A percentile compares a stretch with the other conserved stretches of the same genome.
phyloP scores from a whole-genome alignment of 352 stramenopile species.

The Phytophthora pistaciae region DNA sequence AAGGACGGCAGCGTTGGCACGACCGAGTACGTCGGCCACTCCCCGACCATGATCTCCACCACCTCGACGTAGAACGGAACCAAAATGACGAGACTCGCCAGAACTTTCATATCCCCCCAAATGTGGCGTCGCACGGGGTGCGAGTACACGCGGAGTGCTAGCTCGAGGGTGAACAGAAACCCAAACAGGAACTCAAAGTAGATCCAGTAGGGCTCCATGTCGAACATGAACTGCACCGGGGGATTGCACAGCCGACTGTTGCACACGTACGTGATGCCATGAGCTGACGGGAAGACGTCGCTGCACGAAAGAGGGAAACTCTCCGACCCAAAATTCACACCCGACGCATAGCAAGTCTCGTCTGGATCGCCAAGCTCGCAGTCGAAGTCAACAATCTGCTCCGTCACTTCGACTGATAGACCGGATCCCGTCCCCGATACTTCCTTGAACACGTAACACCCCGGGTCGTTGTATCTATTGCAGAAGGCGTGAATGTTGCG shows the following conservation, averaged over 20 bases:
- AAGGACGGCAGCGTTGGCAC: slow-evolving; percentile 52
- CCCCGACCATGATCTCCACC: slow-evolving; percentile 26
- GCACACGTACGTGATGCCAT: slow-evolving; percentile 36
- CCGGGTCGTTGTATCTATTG: slow-evolving; percentile 31
- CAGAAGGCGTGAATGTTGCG: slow-evolving; percentile 56
- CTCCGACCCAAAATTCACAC: slow-evolving; percentile 46
- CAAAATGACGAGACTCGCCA: slow-evolving; percentile 37
- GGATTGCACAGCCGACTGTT: slow-evolving; percentile 60
- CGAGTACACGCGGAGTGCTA: slow-evolving; percentile 36
- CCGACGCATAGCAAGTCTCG: slow-evolving; percentile 37
- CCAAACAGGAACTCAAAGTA: slow-evolving; percentile 60
- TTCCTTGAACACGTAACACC: slow-evolving; percentile 46
- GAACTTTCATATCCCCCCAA: slow-evolving; percentile 34
- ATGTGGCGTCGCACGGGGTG: slow-evolving; percentile 40
- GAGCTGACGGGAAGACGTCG: slow-evolving; percentile 27
- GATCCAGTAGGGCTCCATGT: slow-evolving; percentile 63
- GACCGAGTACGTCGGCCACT: slow-evolving; percentile 44
- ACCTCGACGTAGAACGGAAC: slow-evolving; percentile 50
- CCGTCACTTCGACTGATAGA: slow-evolving; percentile 23
- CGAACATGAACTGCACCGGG: slow-evolving; percentile 40
- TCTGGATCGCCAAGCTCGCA: slow-evolving; percentile 27
- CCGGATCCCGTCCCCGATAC: slow-evolving; percentile 7
- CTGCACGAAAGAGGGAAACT: slow-evolving; percentile 30
- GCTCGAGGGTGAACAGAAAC: slow-evolving; percentile 51
- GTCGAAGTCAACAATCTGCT: slow-evolving; percentile 33